Evolutionary conservation across 495 filamentous ascomycete genomes (phyloP), one percentile per base, ranked within the genome.

Genomic region (Lasiosphaeris hirsuta): DNA sequence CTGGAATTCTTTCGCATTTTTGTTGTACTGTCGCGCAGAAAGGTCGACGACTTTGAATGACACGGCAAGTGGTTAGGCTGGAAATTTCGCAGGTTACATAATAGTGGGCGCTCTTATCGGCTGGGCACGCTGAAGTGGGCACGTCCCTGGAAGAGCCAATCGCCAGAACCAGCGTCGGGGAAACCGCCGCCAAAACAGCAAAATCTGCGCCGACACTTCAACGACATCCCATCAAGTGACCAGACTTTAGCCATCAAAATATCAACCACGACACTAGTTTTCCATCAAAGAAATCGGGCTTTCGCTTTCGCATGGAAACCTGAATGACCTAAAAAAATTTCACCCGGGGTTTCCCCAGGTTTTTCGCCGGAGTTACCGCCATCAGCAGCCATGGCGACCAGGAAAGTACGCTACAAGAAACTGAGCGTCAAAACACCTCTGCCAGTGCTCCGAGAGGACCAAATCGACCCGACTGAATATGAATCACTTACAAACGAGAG

Each of bases 331-430:
- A 68, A 73, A 69, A 67, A 61, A 69, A 59, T 71, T 72, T 76
- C 73, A 64, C 60, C 58, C 63, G 66, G 71, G 75, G 63, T 71
- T 81, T 81, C 79, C 77, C 73, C 69, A 72, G 66, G 67, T 54
- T 65, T 63, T 66, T 70, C 60, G 65, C 67, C 66, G 57, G 62
- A 73, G 67, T 70, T 68, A 60, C 66, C 68, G 58, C 61, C 62
- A 54, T 72, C 71, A 72, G 74, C 77, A 76, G 76, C 75, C 80
- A 86, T 86, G 79, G 79, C 81, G 72, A 80, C 74, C 80, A 81
- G 85, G 78, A 84, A 86, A 73, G 84, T 87, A 76, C 85, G 92
- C 72, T 87, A 88, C 72, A 92, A 93, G 80, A 97, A 97, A 79
- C 84, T 97, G 68, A 89, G 84, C 66, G 86, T 88, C 61, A 93